phyloP scores from a whole-genome alignment of 2,329 filamentous ascomycete genomes.

The Colletotrichum tofieldiae region DNA sequence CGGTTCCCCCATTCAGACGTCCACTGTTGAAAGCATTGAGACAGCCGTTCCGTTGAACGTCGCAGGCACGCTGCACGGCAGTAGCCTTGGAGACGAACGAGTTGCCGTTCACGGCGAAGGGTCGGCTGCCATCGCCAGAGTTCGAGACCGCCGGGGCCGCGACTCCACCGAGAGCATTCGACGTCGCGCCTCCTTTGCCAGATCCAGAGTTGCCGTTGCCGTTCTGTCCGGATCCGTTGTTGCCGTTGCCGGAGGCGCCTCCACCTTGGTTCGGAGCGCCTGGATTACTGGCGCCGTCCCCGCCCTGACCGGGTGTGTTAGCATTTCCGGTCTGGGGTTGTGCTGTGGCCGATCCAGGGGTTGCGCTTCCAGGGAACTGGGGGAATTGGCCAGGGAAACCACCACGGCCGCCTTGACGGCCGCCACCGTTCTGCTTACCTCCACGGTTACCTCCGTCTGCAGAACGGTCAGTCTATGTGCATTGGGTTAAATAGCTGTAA shows the following conservation, averaged over 20 bases:
- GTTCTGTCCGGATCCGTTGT: slow-evolving; percentile 32
- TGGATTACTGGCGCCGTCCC: slow-evolving; percentile 39
- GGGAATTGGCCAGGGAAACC: slow-evolving; percentile 24
- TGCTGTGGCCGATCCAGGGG: slow-evolving; percentile 37
- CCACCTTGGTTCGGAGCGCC: slow-evolving; percentile 6
- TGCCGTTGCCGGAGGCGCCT: slow-evolving; percentile 34
- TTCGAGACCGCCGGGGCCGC: slow-evolving; percentile 66
- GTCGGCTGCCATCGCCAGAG: slow-evolving; percentile 64
- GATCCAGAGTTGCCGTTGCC: slow-evolving; percentile 38
- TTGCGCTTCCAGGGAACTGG: slow-evolving; percentile 32
- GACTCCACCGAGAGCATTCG: slow-evolving; percentile 64
- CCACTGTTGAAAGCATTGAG: slow-evolving; percentile 70
- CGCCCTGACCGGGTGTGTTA: slow-evolving; percentile 36
- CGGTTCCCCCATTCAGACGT: slow-evolving; percentile 54
- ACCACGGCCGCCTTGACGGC: not conserved
- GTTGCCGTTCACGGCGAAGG: slow-evolving; percentile 70
- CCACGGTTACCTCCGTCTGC: slow-evolving; percentile 18
- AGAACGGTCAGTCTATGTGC: slow-evolving; percentile 1
- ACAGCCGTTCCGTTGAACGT: slow-evolving; percentile 75
- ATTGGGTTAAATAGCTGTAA: not conserved
- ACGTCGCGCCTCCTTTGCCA: slow-evolving; percentile 49
- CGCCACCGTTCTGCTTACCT: slow-evolving; percentile 28
- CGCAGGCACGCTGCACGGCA: slow-evolving; percentile 73
- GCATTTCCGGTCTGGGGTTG: slow-evolving; percentile 35
- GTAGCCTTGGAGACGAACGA: slow-evolving; percentile 71